Base-by-base conservation (phyloP, 148 eudicot genomes). In the Pouteria glomerata region DNA sequence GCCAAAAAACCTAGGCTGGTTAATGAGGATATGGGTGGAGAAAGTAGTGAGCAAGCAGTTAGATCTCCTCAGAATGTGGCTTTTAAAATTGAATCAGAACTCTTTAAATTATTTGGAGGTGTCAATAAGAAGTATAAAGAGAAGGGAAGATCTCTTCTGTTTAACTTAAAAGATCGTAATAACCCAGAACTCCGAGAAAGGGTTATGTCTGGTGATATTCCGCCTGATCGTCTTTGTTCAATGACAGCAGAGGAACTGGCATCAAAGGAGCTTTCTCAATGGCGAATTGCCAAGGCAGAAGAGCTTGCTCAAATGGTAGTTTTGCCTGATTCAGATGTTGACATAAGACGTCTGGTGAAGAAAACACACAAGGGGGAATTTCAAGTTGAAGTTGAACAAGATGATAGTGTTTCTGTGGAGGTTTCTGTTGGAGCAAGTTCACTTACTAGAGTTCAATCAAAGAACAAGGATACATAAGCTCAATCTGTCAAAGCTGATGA, bases 201-300 rank as follows among this genome's bases (percentile, higher is more conserved):
- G 70, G 99, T 95, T 55, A 82, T 95, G 86, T 86, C 94, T 58
- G 99, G 99, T 52, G 89, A 81, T 30, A 88, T 95, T 66, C 60
- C 90, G 19, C 99, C 97, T 29, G 92, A 90, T 58, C 85, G 85
- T 27, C 75, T 95, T 73, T 95, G 97, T 78, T 87, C 97, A 18
- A 95, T 95, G 99, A 84, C 94, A n/a, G 89, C 97, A 39, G 97
- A 95, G 78, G 99, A 95, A 80, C 96, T 95, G 77, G 99, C 97
- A 71, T 95, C 99, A 0, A 84, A 88, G 85, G 94, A 95, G 85
- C 93, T 95, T 66, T 88, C 97, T 72, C 71, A 95, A 80, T 95
- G 99, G 99, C 90, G 99, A 60, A 89, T 83, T 60, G 97, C 99
- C 39, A 95, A 95, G 77, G 96, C 97, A 30, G 89, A 95, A 78